These are phyloP conservation scores for Rosa multiflora DNA, from an alignment of 306 rosid genomes.

Conservation along the genomic window DNA sequence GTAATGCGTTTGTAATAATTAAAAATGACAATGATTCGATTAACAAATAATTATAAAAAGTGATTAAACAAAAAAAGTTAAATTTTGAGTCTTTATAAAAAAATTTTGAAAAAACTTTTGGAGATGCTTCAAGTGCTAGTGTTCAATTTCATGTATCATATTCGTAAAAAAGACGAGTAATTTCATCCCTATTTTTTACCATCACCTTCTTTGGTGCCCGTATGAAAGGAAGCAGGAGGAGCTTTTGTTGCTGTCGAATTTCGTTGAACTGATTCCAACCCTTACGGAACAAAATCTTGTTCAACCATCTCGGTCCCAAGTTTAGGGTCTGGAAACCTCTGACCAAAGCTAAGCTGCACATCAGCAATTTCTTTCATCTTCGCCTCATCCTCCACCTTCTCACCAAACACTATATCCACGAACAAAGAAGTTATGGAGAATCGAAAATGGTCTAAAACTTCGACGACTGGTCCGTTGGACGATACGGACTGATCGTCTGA, in stretches of 20 bases:
- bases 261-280: conserved; percentile 11
- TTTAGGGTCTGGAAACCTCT: conserved; percentile 12
- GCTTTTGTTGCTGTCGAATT: not conserved
- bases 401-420: conserved; percentile 21
- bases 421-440: conserved; percentile 15
- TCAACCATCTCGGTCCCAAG: conserved; percentile 13
- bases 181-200: not conserved
- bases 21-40: too few species aligned
- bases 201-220: not conserved
- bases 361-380: conserved; percentile 9
- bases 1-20: too few species aligned
- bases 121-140: too few species aligned
- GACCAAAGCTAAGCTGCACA: conserved; percentile 10
- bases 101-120: too few species aligned
- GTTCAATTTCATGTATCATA: too few species aligned
- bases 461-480: not conserved
- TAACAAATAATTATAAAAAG: not conserved
- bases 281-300: conserved; percentile 12
- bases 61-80: too few species aligned
- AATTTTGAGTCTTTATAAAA: too few species aligned
- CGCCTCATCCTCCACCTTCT: not conserved
- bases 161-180: too few species aligned
- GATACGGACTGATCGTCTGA: too few species aligned
- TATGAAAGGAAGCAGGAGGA: conserved; percentile 8
- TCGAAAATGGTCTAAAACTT: conserved; percentile 12